Conservation (phyloP, 2,329 filamentous ascomycete genomes). For the Aureobasidium melanogenum region DNA sequence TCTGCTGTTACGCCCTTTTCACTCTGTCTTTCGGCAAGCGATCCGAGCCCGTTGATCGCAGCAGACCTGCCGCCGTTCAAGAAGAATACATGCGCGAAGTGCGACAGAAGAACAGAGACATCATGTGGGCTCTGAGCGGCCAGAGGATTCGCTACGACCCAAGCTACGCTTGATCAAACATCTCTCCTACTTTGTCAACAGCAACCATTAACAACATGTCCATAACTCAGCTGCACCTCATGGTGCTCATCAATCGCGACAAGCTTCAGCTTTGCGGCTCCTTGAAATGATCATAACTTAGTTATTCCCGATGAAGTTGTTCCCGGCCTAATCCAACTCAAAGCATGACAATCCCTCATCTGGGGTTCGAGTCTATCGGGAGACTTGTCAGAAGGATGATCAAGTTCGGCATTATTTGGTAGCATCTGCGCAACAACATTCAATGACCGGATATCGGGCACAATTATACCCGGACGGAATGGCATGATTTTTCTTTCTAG, state of each 20-base stretch:
- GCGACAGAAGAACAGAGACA: conserved; percentile 10
- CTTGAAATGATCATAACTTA: neutral
- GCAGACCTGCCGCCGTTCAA: conserved; percentile 10
- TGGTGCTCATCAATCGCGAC: neutral
- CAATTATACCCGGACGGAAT: neutral
- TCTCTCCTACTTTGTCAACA: neutral
- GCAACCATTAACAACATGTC: neutral
- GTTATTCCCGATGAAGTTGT: neutral
- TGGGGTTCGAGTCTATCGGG: neutral
- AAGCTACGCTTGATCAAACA: neutral
- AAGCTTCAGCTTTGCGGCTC: neutral
- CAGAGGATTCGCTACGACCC: neutral
- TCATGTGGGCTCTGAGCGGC: conserved; percentile 8
- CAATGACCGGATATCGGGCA: neutral
- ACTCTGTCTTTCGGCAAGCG: neutral
- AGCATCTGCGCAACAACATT: neutral
- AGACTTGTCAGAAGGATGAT: neutral
- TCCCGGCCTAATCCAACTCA: neutral
- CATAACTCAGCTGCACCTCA: neutral
- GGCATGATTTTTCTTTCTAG: neutral
- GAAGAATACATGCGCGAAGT: conserved; percentile 15
- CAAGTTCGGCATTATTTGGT: neutral
- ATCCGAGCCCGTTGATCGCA: neutral
- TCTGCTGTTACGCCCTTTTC: conserved; percentile 5
- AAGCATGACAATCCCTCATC: neutral